A percentile compares a stretch with the other conserved stretches of the same genome.
Evolutionary conservation across 2,329 filamentous ascomycete species (phyloP).

Genomic region (Exophiala sp.): DNA sequence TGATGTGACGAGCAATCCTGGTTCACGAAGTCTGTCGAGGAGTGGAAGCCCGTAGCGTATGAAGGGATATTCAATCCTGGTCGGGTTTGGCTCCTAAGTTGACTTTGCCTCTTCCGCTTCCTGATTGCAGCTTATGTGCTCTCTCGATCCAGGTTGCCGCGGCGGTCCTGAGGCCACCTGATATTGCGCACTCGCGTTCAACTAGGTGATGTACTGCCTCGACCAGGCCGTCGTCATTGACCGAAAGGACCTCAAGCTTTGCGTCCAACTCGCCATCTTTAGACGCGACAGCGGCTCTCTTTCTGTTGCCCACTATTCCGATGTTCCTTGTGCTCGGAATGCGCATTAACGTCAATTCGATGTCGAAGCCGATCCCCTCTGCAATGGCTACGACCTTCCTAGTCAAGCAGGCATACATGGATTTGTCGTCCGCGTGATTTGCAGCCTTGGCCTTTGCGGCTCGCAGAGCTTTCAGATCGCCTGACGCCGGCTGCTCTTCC

Average conservation of each 20-base stretch:
- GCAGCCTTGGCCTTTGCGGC: conserved; percentile 34
- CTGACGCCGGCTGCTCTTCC: conserved; percentile 34
- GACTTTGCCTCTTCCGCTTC: conserved; percentile 40
- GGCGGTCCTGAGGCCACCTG: conserved; percentile 43
- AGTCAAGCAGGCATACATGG: conserved; percentile 79
- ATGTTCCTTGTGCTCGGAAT: conserved; percentile 92
- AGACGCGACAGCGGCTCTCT: background rate
- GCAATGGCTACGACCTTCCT: conserved; percentile 71
- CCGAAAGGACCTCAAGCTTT: conserved; percentile 24
- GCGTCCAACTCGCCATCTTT: background rate
- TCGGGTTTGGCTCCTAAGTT: conserved; percentile 18
- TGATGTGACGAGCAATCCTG: conserved; percentile 31
- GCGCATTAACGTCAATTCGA: conserved; percentile 80
- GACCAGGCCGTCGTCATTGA: conserved; percentile 54
- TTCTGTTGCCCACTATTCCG: conserved; percentile 66
- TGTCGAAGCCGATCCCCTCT: conserved; percentile 66
- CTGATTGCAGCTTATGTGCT: conserved; percentile 46
- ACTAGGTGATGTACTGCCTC: conserved; percentile 62
- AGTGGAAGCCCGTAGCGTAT: conserved; percentile 19
- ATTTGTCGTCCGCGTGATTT: conserved; percentile 47
- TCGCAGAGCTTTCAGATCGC: conserved; percentile 41
- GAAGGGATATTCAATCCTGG: background rate
- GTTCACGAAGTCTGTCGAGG: conserved; percentile 24
- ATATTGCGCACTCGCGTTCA: conserved; percentile 48
- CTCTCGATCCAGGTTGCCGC: conserved; percentile 52